Percentiles rank a stretch among this genome's conserved stretches.
phyloP scores from a whole-genome alignment of 345 rosid species.

The Camelina hispida region DNA sequence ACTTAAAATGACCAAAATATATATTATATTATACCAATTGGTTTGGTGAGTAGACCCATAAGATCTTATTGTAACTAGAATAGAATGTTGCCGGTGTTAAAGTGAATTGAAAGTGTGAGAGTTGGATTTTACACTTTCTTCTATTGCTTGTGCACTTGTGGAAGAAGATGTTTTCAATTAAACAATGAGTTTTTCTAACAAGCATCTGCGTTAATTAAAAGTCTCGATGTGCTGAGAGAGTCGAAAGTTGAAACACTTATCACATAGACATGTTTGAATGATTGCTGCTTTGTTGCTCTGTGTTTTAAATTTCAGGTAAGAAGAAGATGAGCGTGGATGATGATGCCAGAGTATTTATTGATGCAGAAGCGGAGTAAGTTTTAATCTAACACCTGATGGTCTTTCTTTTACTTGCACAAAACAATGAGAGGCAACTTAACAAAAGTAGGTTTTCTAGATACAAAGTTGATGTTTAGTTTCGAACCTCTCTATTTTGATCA shows the following conservation, averaged over 20 bases:
- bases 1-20: too few relatives aligned
- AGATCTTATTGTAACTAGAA: not conserved
- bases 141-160: slow-evolving; percentile 11
- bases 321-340: slow-evolving; percentile 43
- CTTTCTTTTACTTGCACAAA: slow-evolving; percentile 25
- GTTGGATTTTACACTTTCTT: slow-evolving; percentile 7
- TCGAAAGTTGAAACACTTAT: not conserved
- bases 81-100: not conserved
- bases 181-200: not conserved
- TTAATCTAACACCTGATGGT: slow-evolving; percentile 22
- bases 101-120: not conserved
- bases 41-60: not conserved
- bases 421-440: slow-evolving; percentile 1
- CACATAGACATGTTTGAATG: slow-evolving; percentile 11
- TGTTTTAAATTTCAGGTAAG: slow-evolving; percentile 56
- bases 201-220: not conserved
- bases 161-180: not conserved
- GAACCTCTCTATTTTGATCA: slow-evolving; percentile 35
- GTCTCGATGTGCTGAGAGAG: not conserved
- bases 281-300: slow-evolving; percentile 30
- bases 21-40: not conserved
- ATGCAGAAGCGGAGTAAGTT: slow-evolving; percentile 92
- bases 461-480: slow-evolving; percentile 18
- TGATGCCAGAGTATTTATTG: slow-evolving; percentile 61
- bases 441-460: not conserved